phyloP scores from a whole-genome alignment of 179 eudicot species.

The Patellifolia procumbens region DNA sequence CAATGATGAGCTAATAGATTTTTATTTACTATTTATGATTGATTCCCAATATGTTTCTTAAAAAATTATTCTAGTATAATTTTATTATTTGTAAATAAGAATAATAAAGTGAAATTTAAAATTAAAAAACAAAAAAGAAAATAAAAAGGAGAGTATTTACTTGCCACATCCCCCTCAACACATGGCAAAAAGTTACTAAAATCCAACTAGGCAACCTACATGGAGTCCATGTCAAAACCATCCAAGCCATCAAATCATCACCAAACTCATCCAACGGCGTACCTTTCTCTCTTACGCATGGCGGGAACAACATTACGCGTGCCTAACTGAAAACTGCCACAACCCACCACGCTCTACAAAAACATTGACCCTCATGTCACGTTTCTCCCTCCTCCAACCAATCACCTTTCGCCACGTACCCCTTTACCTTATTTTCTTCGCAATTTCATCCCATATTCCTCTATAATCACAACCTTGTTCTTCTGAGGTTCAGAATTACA shows the following conservation, averaged over 20 bases:
- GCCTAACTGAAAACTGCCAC: slow-evolving; percentile 29
- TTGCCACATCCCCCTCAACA: no score
- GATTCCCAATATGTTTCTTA: no score
- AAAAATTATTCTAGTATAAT: no score
- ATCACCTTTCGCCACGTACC: slow-evolving; percentile 23
- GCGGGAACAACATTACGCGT: slow-evolving; percentile 34
- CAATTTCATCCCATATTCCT: background rate
- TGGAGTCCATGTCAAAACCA: slow-evolving; percentile 22
- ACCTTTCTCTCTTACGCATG: slow-evolving; percentile 17
- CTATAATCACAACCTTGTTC: no score
- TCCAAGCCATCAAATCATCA: background rate
- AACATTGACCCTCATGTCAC: slow-evolving; percentile 24
- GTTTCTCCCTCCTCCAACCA: slow-evolving; percentile 9
- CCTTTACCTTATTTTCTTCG: background rate
- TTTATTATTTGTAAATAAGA: no score
- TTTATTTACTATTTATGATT: no score
- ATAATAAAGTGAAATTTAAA: no score
- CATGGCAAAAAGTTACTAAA: no score
- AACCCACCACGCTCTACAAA: background rate
- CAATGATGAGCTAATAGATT: no score
- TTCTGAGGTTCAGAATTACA: background rate
- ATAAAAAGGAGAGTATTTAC: no score
- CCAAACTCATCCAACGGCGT: slow-evolving; percentile 16
- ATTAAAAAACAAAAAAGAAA: no score
- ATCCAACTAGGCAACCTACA: background rate